phyloP scores from a whole-genome alignment of 176 grass and related monocot species.

The Lolium multiflorum region DNA sequence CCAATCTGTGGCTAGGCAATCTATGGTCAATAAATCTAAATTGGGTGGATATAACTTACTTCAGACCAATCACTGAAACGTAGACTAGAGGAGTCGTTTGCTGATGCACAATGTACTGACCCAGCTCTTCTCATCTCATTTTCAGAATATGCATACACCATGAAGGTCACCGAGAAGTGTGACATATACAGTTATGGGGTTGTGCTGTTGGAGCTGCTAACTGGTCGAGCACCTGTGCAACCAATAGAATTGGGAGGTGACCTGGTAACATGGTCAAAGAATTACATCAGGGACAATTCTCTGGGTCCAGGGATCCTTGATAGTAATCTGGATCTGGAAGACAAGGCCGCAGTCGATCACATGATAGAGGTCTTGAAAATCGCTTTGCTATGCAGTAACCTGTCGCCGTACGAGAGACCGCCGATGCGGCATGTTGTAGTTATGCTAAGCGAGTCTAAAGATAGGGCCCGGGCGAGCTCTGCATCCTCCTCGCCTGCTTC shows the following conservation, averaged over 20 bases:
- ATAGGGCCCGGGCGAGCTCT: constrained; percentile 65
- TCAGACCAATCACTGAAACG: not conserved
- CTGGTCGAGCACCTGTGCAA: constrained; percentile 87
- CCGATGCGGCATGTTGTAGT: constrained; percentile 96
- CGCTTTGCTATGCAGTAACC: constrained; percentile 88
- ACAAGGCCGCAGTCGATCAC: constrained; percentile 59
- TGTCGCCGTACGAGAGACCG: constrained; percentile 85
- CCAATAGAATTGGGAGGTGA: constrained; percentile 90
- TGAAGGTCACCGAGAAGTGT: constrained; percentile 97
- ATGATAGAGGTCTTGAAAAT: constrained; percentile 97
- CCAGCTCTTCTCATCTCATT: constrained; percentile 23
- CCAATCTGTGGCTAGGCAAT: not conserved
- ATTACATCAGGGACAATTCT: constrained; percentile 80
- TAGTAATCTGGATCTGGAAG: constrained; percentile 71
- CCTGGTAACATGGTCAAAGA: constrained; percentile 94
- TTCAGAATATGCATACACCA: constrained; percentile 98
- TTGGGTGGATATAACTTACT: not conserved
- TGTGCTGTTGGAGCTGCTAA: constrained; percentile 88
- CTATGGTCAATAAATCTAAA: not conserved
- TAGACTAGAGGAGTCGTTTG: not conserved
- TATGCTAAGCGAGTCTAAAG: constrained; percentile 94
- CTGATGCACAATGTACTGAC: constrained; percentile 23
- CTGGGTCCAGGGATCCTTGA: constrained; percentile 77
- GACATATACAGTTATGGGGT: constrained; percentile 98
- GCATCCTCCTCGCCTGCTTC: constrained; percentile 74